phyloP scores from a whole-genome alignment of 2,329 filamentous ascomycete species.

The Talaromyces sp. region DNA sequence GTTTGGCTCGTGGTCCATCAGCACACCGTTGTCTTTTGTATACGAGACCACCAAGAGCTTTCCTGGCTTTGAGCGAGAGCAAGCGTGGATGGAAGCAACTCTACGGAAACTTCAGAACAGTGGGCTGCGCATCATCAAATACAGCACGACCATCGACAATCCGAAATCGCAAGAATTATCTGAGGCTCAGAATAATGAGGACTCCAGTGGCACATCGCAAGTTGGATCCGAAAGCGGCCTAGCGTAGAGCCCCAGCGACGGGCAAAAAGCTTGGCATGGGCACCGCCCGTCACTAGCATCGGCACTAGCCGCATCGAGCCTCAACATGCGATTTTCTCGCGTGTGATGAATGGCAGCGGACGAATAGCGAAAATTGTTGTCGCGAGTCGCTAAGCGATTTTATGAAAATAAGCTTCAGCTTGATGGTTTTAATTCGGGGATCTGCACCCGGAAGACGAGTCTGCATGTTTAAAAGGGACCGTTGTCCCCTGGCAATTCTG shows the following conservation, averaged over 20 bases:
- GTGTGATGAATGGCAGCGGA: neutral
- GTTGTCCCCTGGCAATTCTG: neutral
- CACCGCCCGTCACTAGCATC: neutral
- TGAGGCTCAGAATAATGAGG: neutral
- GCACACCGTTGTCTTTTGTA: constrained; percentile 8
- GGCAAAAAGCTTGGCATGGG: neutral
- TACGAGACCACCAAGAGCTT: constrained; percentile 8
- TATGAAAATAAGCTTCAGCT: neutral
- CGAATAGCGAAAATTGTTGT: neutral
- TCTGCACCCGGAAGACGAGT: neutral
- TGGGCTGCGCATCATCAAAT: constrained; percentile 9
- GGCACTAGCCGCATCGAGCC: neutral
- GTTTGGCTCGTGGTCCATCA: constrained; percentile 4
- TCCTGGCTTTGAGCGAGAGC: constrained; percentile 6
- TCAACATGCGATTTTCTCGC: neutral
- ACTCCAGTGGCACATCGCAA: neutral
- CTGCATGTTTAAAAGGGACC: neutral
- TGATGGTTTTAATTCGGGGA: neutral
- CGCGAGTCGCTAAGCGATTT: neutral
- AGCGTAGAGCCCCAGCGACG: neutral
- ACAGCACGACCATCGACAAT: constrained; percentile 7
- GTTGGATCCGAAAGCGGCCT: constrained; percentile 3
- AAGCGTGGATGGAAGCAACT: constrained; percentile 11
- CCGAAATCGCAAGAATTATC: neutral
- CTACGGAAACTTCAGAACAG: constrained; percentile 7